Percentiles rank a stretch among this genome's conserved stretches.
Conservation (phyloP, 176 grass and related monocot species). For the sorghum (Sorghum bicolor) region Sorghum_bicolor_NCBIv3 NC_012875.2:51459501-51460000, state of each 20-base stretch:
- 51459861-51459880: slow-evolving; percentile 86
- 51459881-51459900: slow-evolving; percentile 99
- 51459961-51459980: not conserved
- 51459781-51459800: not conserved
- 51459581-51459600: not conserved
- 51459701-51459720: not conserved
- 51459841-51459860: slow-evolving; percentile 78
- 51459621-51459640: not conserved
- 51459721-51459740: not conserved
- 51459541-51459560: slow-evolving; percentile 51
- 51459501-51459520: slow-evolving; percentile 81
- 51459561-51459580: not conserved
- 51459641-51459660: not conserved
- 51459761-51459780: not conserved
- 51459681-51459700: not conserved
- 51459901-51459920: not conserved
- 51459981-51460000: slow-evolving; percentile 24
- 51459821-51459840: slow-evolving; percentile 63
- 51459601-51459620: not conserved
- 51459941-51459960: not conserved
- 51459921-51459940: slow-evolving; percentile 10
- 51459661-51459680: not conserved
- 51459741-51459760: not conserved
- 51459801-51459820: slow-evolving; percentile 15
- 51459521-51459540: slow-evolving; percentile 85